These are phyloP conservation scores for Pneumocystis murina DNA, from an alignment of 1,139 yeast genomes.

Conservation along the genomic window DNA sequence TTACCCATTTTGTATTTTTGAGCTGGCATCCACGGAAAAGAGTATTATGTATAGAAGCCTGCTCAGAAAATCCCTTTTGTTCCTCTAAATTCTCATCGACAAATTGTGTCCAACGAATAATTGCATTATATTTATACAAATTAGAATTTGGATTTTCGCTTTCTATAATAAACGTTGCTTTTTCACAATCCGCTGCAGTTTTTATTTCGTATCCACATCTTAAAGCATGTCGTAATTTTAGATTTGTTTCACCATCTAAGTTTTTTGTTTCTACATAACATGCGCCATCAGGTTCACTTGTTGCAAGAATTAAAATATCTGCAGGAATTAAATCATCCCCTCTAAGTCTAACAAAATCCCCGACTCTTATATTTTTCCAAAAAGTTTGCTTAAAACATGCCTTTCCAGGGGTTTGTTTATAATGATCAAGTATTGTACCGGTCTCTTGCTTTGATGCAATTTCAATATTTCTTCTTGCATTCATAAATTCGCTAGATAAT, in stretches of 20 bases:
- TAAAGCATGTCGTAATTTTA: slow-evolving; percentile 65
- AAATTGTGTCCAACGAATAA: slow-evolving; percentile 38
- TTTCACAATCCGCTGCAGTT: slow-evolving; percentile 58
- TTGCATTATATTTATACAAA: slow-evolving; percentile 76
- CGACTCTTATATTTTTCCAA: slow-evolving; percentile 85
- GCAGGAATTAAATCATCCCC: slow-evolving; percentile 91
- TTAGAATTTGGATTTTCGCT: slow-evolving; percentile 82
- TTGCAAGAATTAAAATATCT: slow-evolving; percentile 61
- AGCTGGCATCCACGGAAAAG: slow-evolving; percentile 81
- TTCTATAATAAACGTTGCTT: slow-evolving; percentile 68
- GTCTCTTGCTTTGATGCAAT: slow-evolving; percentile 8
- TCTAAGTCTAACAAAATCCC: slow-evolving; percentile 72
- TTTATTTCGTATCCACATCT: slow-evolving; percentile 50
- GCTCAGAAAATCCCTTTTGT: slow-evolving; percentile 32
- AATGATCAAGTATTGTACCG: slow-evolving; percentile 24
- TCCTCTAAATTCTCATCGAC: slow-evolving; percentile 17
- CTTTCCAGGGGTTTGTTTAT: slow-evolving; percentile 21
- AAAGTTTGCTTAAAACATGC: slow-evolving; percentile 49
- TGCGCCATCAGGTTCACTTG: slow-evolving; percentile 78
- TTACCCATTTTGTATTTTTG: slow-evolving; percentile 85
- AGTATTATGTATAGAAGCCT: slow-evolving; percentile 65
- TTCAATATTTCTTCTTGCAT: slow-evolving; percentile 7
- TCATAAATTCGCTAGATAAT: background rate
- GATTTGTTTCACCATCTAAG: slow-evolving; percentile 89
- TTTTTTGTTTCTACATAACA: slow-evolving; percentile 91